Percentiles rank a stretch among this genome's conserved stretches.
Conservation (phyloP, 2,329 filamentous ascomycete species). For the Metarhizium robertsii region DNA sequence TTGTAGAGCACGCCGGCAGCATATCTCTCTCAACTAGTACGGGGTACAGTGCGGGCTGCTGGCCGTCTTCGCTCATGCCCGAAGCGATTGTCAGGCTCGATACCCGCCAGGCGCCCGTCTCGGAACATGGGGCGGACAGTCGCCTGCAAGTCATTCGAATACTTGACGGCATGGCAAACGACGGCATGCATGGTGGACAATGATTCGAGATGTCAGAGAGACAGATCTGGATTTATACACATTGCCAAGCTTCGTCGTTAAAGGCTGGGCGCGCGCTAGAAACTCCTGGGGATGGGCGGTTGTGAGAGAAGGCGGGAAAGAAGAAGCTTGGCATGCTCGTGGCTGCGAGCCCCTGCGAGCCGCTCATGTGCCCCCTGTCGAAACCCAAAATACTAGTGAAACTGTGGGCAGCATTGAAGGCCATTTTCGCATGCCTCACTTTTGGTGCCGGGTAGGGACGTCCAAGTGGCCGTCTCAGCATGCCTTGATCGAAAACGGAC, state of each 20-base stretch:
- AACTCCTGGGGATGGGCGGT: background rate
- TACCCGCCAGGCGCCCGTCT: no score
- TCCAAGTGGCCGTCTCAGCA: no score
- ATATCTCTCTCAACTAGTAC: no score
- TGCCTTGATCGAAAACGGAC: no score
- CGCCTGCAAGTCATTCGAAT: background rate
- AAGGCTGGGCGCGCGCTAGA: constrained; percentile 1
- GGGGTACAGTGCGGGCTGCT: no score
- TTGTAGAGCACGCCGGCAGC: no score
- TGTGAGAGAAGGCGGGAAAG: background rate
- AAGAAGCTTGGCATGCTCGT: background rate
- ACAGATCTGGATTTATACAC: background rate
- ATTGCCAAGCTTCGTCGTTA: constrained; percentile 4
- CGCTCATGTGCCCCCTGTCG: background rate
- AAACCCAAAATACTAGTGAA: no score
- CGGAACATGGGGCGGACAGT: no score
- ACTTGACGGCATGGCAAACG: background rate
- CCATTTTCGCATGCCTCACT: background rate
- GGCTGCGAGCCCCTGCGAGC: background rate
- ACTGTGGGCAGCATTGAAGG: no score
- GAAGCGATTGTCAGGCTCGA: no score
- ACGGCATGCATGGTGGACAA: background rate
- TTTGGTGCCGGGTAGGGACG: no score
- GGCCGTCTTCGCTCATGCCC: no score
- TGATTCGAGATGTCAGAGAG: background rate